phyloP scores from a whole-genome alignment of 345 rosid species.

The Draba incana region DNA sequence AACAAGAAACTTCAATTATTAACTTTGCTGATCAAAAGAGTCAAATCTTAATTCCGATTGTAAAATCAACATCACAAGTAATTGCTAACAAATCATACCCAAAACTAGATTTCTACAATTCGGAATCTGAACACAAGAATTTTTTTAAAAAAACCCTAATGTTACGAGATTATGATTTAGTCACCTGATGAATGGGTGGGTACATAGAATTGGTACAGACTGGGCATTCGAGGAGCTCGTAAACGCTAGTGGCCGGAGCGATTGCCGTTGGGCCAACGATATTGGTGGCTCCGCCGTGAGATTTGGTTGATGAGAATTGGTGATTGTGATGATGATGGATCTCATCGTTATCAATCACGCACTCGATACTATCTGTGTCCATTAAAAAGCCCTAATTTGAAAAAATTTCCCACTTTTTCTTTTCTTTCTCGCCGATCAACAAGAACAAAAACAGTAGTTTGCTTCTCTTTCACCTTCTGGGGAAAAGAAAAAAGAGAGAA shows the following conservation, averaged over 20 bases:
- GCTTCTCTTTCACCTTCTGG: conserved; percentile 39
- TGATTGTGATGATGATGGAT: conserved; percentile 51
- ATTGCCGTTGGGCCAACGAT: conserved; percentile 60
- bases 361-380: conserved; percentile 84
- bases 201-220: conserved; percentile 98
- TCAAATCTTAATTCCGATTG: too few species aligned
- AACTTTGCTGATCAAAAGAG: background rate
- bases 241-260: conserved; percentile 88
- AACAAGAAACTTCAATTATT: background rate
- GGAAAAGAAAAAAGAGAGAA: conserved; percentile 14
- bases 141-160: background rate
- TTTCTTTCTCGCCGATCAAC: conserved; percentile 37
- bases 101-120: background rate
- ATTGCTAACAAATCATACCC: too few species aligned
- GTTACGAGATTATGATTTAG: background rate
- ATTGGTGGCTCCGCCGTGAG: conserved; percentile 44
- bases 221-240: conserved; percentile 96
- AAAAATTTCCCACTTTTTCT: conserved; percentile 25
- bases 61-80: too few species aligned
- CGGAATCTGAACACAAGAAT: background rate
- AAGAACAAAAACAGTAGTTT: conserved; percentile 26
- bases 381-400: conserved; percentile 38
- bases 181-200: conserved; percentile 99
- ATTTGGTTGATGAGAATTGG: conserved; percentile 69
- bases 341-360: conserved; percentile 74